Conservation (phyloP, 129 eudicot genomes). For the Artemisia annua region DNA sequence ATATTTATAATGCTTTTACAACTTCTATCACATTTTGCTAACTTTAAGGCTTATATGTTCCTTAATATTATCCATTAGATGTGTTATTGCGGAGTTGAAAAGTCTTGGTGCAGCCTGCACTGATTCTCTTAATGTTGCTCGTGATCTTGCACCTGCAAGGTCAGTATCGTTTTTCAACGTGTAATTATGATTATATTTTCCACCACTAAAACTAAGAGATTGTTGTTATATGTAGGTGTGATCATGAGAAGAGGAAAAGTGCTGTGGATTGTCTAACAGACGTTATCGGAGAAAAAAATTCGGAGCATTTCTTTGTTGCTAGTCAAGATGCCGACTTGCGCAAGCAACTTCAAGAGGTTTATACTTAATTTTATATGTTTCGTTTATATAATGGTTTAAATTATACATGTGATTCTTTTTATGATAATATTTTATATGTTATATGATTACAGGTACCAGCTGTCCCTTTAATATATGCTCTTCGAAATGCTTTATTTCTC, state of each 20-base stretch:
- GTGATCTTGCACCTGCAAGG: slow-evolving; percentile 74
- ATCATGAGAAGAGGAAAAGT: slow-evolving; percentile 78
- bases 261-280: slow-evolving; percentile 76
- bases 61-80: slow-evolving; percentile 40
- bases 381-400: slow-evolving; percentile 1
- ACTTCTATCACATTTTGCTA: neutral
- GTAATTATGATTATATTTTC: neutral
- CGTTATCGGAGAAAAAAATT: slow-evolving; percentile 69
- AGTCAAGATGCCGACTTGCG: slow-evolving; percentile 86
- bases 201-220: neutral
- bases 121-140: slow-evolving; percentile 58
- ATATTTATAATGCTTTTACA: neutral
- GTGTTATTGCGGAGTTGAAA: slow-evolving; percentile 77
- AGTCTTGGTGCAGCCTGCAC: slow-evolving; percentile 59
- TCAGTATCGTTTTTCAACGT: slow-evolving; percentile 26
- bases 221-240: slow-evolving; percentile 53
- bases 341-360: slow-evolving; percentile 80
- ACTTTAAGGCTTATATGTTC: neutral
- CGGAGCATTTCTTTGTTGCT: slow-evolving; percentile 94
- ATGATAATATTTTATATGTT: neutral
- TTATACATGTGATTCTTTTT: neutral
- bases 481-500: slow-evolving; percentile 73
- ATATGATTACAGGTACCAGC: slow-evolving; percentile 66
- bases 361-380: neutral
- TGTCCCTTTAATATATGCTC: slow-evolving; percentile 79